Percentiles rank a stretch among this genome's conserved stretches.
Conservation (phyloP, 768 basidiomycete genomes). For the Lanmaoa rubissima region DNA sequence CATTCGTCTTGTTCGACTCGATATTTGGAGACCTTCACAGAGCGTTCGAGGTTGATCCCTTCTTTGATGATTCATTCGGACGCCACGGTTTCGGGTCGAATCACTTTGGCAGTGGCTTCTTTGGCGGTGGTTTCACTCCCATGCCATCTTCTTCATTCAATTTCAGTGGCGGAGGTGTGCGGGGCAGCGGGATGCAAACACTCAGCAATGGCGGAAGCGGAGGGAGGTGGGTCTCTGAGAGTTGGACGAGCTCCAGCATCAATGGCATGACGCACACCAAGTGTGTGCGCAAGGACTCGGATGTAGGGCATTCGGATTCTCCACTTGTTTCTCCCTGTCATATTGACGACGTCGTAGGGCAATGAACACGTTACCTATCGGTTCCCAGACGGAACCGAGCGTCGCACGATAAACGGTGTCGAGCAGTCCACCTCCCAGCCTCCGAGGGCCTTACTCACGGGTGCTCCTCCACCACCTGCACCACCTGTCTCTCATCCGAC, state of each 20-base stretch:
- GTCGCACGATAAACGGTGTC: constrained; percentile 67
- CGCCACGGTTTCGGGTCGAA: constrained; percentile 16
- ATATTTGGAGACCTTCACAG: constrained; percentile 57
- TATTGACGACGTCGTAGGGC: constrained; percentile 44
- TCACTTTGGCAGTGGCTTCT: constrained; percentile 15
- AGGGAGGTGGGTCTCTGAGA: constrained; percentile 50
- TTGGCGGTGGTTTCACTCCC: constrained; percentile 7
- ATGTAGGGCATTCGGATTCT: constrained; percentile 42
- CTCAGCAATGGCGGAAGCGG: constrained; percentile 11
- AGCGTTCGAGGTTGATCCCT: constrained; percentile 35
- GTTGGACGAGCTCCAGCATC: constrained; percentile 51
- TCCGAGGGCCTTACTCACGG: constrained; percentile 11
- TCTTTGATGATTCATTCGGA: constrained; percentile 28
- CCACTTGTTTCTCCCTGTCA: background rate
- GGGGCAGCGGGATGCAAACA: constrained; percentile 9
- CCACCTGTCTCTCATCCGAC: background rate
- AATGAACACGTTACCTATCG: constrained; percentile 70
- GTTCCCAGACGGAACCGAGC: constrained; percentile 64
- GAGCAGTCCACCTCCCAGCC: constrained; percentile 33
- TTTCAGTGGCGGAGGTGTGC: constrained; percentile 16
- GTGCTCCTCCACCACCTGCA: background rate
- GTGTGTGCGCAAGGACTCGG: constrained; percentile 53
- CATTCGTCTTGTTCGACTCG: constrained; percentile 69
- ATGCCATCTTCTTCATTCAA: constrained; percentile 8
- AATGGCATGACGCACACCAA: constrained; percentile 68